A percentile compares a stretch with the other conserved stretches of the same genome.
These are phyloP conservation scores for Selaginella moellendorffii DNA, from an alignment of 75 land plant species.

Conservation along the genomic window DNA sequence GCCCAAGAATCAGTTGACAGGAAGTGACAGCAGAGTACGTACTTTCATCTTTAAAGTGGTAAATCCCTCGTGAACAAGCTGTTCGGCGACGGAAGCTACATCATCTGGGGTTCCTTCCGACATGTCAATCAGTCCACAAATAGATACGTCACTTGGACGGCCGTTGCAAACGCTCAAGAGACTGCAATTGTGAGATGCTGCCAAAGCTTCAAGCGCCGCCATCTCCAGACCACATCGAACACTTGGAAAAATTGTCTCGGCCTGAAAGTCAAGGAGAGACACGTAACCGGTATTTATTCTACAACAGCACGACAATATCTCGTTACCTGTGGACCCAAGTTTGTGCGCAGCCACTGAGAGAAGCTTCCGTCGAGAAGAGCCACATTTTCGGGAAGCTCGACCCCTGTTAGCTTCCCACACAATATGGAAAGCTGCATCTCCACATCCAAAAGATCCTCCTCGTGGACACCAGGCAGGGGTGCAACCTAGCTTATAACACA, in stretches of 20 bases:
- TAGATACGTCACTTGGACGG: slow-evolving; percentile 15
- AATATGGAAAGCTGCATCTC: slow-evolving; percentile 71
- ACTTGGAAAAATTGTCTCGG: slow-evolving; percentile 67
- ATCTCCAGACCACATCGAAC: slow-evolving; percentile 97
- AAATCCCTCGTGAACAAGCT: slow-evolving; percentile 70
- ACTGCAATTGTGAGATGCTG: slow-evolving; percentile 32
- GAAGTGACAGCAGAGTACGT: background rate
- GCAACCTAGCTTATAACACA: slow-evolving; percentile 45
- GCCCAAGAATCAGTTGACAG: background rate
- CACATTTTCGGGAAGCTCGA: slow-evolving; percentile 24
- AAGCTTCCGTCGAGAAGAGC: slow-evolving; percentile 64
- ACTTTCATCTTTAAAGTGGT: slow-evolving; percentile 73
- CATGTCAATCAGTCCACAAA: slow-evolving; percentile 86
- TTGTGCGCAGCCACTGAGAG: slow-evolving; percentile 49
- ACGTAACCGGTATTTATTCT: too few species aligned
- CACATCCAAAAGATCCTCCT: slow-evolving; percentile 47
- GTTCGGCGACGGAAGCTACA: slow-evolving; percentile 39
- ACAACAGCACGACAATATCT: too few species aligned
- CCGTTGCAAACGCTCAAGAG: slow-evolving; percentile 38
- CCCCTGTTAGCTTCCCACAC: slow-evolving; percentile 33
- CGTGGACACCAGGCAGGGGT: slow-evolving; percentile 51
- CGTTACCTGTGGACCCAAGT: slow-evolving; percentile 51
- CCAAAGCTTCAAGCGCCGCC: slow-evolving; percentile 73
- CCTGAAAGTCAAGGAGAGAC: too few species aligned
- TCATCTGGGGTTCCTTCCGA: slow-evolving; percentile 40